These are phyloP conservation scores for Globisporangium sylvaticum DNA, from an alignment of 352 stramenopile genomes.

Conservation along the genomic window DNA sequence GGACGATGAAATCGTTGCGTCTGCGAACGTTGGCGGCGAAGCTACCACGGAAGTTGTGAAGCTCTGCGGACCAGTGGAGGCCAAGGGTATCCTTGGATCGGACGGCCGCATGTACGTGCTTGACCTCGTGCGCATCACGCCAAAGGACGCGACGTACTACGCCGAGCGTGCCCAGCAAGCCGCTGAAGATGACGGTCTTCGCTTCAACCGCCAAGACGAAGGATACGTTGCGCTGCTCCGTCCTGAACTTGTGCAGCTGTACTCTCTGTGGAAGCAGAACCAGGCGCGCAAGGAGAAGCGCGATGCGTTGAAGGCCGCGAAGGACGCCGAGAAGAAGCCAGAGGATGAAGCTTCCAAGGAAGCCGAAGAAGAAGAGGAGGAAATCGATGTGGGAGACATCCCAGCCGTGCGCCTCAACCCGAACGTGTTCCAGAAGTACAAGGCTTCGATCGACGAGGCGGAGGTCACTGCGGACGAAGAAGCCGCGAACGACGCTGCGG, in stretches of 20 bases:
- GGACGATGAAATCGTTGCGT: conserved; percentile 25
- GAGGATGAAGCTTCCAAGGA: conserved; percentile 26
- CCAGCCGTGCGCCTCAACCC: conserved; percentile 72
- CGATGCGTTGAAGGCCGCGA: conserved; percentile 42
- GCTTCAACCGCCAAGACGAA: conserved; percentile 76
- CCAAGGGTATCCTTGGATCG: conserved; percentile 95
- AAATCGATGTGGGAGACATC: conserved; percentile 48
- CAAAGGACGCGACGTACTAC: conserved; percentile 94
- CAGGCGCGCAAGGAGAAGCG: conserved; percentile 55
- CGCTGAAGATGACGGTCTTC: conserved; percentile 40
- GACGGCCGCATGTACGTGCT: conserved; percentile 93
- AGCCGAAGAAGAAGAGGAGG: conserved; percentile 26
- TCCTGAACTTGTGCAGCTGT: conserved; percentile 91
- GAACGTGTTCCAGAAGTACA: conserved; percentile 89
- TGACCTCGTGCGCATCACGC: conserved; percentile 93
- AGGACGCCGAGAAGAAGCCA: conserved; percentile 24
- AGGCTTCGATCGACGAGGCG: conserved; percentile 63
- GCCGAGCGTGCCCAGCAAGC: conserved; percentile 32
- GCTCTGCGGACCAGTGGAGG: conserved; percentile 91
- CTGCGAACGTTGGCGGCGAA: conserved; percentile 34
- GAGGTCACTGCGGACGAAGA: conserved; percentile 68
- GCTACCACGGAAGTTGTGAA: conserved; percentile 54
- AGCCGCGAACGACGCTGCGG: conserved; percentile 63
- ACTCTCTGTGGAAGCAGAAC: conserved; percentile 90
- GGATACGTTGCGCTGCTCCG: conserved; percentile 89